Conservation (phyloP, 2,329 filamentous ascomycete genomes). For the Trichoderma aggressivum region DNA sequence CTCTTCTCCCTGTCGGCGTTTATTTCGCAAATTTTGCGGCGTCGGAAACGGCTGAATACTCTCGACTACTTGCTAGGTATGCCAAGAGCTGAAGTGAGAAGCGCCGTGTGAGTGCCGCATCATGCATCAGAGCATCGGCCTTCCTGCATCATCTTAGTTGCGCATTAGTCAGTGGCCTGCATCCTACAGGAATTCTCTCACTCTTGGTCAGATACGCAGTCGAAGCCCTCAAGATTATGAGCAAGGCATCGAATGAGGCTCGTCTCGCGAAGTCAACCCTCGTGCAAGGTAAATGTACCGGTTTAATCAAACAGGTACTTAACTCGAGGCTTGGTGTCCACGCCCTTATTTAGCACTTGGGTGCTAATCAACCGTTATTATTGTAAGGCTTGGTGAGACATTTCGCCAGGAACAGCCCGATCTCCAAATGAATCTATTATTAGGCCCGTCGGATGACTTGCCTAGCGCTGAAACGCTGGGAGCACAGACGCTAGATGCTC, state of each 20-base stretch:
- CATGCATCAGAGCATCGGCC: slow-evolving; percentile 1
- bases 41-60: neutral
- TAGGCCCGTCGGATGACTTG: slow-evolving; percentile 13
- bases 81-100: slow-evolving; percentile 6
- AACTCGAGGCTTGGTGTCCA: neutral
- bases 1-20: neutral
- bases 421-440: slow-evolving; percentile 13
- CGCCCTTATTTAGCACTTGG: neutral
- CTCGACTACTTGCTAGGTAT: neutral
- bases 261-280: neutral
- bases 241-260: neutral
- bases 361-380: neutral
- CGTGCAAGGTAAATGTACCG: neutral
- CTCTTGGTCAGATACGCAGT: neutral
- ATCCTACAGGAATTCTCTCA: neutral
- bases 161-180: neutral
- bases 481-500: slow-evolving; percentile 13
- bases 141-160: slow-evolving; percentile 8
- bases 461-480: slow-evolving; percentile 18
- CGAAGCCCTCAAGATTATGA: neutral
- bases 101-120: slow-evolving; percentile 2
- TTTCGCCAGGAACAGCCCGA: slow-evolving; percentile 14
- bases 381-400: slow-evolving; percentile 18
- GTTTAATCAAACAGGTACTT: neutral
- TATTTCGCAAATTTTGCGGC: neutral